These are phyloP conservation scores for Xylaria sp. DNA, from an alignment of 2,329 filamentous ascomycete species.

Conservation along the genomic window DNA sequence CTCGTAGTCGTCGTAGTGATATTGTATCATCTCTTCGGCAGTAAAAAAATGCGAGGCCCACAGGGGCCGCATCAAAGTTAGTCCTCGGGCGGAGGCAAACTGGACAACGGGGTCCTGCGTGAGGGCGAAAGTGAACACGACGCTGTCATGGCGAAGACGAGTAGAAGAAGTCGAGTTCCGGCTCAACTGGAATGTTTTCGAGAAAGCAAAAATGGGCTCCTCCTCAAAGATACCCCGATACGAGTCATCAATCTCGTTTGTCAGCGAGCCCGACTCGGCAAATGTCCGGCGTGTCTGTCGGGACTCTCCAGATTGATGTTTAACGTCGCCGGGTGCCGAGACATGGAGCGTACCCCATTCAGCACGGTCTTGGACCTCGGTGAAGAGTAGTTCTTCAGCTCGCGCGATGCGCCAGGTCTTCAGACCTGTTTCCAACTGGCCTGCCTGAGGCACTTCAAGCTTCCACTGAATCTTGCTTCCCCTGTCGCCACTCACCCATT, in stretches of 20 bases:
- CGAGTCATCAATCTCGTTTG: conserved; percentile 71
- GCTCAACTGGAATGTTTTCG: conserved; percentile 68
- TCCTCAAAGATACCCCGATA: conserved; percentile 79
- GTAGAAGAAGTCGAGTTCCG: conserved; percentile 48
- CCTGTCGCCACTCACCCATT: conserved; percentile 84
- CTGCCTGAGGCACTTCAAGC: conserved; percentile 59
- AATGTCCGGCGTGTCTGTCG: conserved; percentile 73
- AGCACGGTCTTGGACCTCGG: conserved; percentile 76
- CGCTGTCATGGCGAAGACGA: conserved; percentile 58
- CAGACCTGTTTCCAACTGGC: conserved; percentile 51
- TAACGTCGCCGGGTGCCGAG: conserved; percentile 72
- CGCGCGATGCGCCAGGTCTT: conserved; percentile 75
- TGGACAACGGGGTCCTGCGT: conserved; percentile 83
- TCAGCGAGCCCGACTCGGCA: conserved; percentile 71
- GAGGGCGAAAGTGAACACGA: conserved; percentile 79
- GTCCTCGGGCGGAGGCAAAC: conserved; percentile 78
- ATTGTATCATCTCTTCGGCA: conserved; percentile 72
- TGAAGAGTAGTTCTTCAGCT: conserved; percentile 73
- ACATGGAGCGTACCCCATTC: conserved; percentile 89
- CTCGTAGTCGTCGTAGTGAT: conserved; percentile 79
- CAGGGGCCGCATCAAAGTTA: conserved; percentile 81
- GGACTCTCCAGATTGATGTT: conserved; percentile 78
- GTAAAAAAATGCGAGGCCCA: conserved; percentile 80
- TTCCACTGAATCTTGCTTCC: conserved; percentile 77
- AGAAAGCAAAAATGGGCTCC: conserved; percentile 85